Evolutionary conservation across 768 basidiomycete genomes (phyloP), one percentile per base, ranked within the genome.

Genomic region (Peribolospora kevripleyi): DNA sequence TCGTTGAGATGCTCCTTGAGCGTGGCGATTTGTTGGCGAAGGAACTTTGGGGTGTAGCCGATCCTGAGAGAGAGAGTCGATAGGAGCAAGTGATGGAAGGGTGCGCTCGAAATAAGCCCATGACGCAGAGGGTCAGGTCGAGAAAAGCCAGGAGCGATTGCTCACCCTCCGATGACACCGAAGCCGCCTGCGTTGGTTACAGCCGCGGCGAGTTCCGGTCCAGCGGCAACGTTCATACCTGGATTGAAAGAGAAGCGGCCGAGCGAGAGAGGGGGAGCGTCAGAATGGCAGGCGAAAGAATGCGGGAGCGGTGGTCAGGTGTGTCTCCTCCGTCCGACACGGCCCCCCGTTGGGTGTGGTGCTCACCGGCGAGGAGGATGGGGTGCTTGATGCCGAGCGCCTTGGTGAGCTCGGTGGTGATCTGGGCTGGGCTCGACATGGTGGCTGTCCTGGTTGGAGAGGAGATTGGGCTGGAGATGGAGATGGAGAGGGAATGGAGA

Each of bases 111-210:
- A 14, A 4, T 41, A n/a, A 25, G 11, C 8, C 38, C 13, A 38
- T 46, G 8, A 10, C 43, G 3, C 6, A 4, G 52, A 25, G 25
- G 25, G 25, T 25, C 25, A 25, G 25, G 25, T 25, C 25, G 25
- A 55, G 63, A 65, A 13, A 48, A 13, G 7, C 41, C 50, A 38
- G 5, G 10, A 13, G 36, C n/a, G 48, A 14, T 46, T 42, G 38
- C 65, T 64, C 2, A 68, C 58, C 88, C 88, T 43, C 88, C 88
- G 58, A 95, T 85, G 52, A 91, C 85, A 59, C 88, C 88, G 47
- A 93, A 61, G 52, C 88, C 88, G 50, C 88, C 87, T 38, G 86
- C 88, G 63, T 91, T 93, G 48, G 84, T 85, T 55, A 91, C 87
- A 45, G 84, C 87, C 46, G 87, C 88, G 13, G 86, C 87, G 37